Evolutionary conservation across 2,329 filamentous ascomycete species (phyloP).

Genomic region (Bipolaris oryzae): DNA sequence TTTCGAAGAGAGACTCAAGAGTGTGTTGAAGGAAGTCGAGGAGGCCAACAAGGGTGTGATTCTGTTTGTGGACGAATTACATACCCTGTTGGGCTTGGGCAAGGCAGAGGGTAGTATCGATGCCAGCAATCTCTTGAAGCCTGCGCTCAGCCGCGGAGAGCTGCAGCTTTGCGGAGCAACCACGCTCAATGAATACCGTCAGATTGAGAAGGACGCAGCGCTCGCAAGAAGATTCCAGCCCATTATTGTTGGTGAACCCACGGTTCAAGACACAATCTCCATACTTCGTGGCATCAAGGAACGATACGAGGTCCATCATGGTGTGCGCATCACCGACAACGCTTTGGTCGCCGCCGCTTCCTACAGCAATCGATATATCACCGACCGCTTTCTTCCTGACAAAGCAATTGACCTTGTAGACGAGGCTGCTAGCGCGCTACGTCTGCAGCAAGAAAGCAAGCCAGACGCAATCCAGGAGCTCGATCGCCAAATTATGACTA

Average conservation of each 20-base stretch:
- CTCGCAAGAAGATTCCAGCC: slow-evolving; percentile 92
- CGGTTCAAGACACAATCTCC: slow-evolving; percentile 89
- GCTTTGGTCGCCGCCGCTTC: slow-evolving; percentile 90
- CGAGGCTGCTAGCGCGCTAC: slow-evolving; percentile 87
- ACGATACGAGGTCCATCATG: slow-evolving; percentile 95
- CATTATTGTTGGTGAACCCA: slow-evolving; percentile 89
- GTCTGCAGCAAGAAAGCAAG: slow-evolving; percentile 94
- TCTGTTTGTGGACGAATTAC: slow-evolving; percentile 92
- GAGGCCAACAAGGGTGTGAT: slow-evolving; percentile 89
- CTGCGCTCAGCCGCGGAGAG: slow-evolving; percentile 88
- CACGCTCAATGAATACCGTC: slow-evolving; percentile 87
- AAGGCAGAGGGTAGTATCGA: slow-evolving; percentile 97
- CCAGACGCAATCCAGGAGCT: slow-evolving; percentile 92
- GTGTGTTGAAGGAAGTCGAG: slow-evolving; percentile 88
- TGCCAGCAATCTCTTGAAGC: slow-evolving; percentile 92
- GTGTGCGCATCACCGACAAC: slow-evolving; percentile 90
- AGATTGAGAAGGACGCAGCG: slow-evolving; percentile 95
- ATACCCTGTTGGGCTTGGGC: slow-evolving; percentile 87
- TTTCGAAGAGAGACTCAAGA: slow-evolving; percentile 92
- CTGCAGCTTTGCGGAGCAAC: slow-evolving; percentile 96
- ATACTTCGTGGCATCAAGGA: slow-evolving; percentile 97
- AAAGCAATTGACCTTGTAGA: slow-evolving; percentile 98
- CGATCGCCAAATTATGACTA: slow-evolving; percentile 94
- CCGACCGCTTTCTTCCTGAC: slow-evolving; percentile 92
- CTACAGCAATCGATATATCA: slow-evolving; percentile 94